These are phyloP conservation scores for Rhynchospora breviuscula DNA, from an alignment of 176 grass and related monocot genomes.

Conservation along the genomic window DNA sequence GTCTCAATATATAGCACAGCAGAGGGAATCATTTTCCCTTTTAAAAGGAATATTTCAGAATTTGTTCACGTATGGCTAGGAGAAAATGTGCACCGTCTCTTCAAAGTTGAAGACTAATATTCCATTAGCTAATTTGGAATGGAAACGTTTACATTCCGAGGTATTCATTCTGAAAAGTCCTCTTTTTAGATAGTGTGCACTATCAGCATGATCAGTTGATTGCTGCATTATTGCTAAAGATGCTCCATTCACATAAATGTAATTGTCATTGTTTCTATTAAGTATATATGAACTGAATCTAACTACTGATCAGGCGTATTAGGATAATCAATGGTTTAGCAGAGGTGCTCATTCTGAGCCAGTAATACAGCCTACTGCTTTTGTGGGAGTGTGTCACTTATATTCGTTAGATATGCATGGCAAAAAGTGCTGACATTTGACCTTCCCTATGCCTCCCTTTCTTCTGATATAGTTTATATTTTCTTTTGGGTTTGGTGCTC, in stretches of 20 bases:
- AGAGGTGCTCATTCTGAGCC: constrained; percentile 6
- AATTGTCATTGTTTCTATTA: background rate
- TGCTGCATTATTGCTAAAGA: background rate
- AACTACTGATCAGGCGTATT: background rate
- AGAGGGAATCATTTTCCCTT: background rate
- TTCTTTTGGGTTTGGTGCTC: background rate
- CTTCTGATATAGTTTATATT: background rate
- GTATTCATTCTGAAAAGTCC: background rate
- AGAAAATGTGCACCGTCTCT: background rate
- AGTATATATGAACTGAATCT: background rate
- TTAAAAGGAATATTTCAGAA: background rate
- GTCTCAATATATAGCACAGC: background rate
- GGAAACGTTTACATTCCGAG: background rate
- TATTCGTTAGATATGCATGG: background rate
- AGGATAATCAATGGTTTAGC: background rate
- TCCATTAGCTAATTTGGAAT: background rate
- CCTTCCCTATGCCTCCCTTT: background rate
- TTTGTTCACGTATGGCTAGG: background rate
- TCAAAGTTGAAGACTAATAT: background rate
- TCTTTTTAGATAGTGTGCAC: constrained; percentile 6
- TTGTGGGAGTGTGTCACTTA: background rate
- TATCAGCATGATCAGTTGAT: constrained; percentile 2
- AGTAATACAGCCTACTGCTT: background rate
- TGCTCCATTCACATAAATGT: background rate
- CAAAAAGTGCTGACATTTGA: background rate